Evolutionary conservation across 352 stramenopile genomes (phyloP).

Genomic region (Pythium vanterpoolii): DNA sequence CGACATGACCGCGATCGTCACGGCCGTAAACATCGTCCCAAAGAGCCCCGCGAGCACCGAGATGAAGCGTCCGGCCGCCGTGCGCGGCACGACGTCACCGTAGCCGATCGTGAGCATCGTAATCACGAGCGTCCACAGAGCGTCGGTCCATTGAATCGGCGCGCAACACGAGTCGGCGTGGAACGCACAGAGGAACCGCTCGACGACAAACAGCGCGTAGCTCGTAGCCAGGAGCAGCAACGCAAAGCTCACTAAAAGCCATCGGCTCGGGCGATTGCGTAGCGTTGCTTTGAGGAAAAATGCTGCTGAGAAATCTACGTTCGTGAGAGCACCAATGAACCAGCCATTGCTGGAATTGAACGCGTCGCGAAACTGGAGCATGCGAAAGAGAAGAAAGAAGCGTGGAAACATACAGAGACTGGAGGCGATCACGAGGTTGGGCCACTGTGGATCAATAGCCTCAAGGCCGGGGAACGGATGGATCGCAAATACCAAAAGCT

Average conservation of each 20-base stretch:
- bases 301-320: constrained; percentile 60
- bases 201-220: constrained; percentile 66
- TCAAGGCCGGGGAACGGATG: constrained; percentile 72
- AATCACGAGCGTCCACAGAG: constrained; percentile 64
- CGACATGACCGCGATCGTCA: constrained; percentile 77
- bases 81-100: constrained; percentile 60
- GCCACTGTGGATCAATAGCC: constrained; percentile 54
- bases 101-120: constrained; percentile 77
- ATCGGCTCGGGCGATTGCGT: constrained; percentile 59
- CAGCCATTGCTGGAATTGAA: constrained; percentile 82
- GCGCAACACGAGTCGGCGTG: constrained; percentile 45
- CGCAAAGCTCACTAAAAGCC: constrained; percentile 38
- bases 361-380: constrained; percentile 59
- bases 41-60: constrained; percentile 47
- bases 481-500: constrained; percentile 49
- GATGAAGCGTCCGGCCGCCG: constrained; percentile 41
- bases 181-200: constrained; percentile 73
- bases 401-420: constrained; percentile 65
- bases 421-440: constrained; percentile 47
- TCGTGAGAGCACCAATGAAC: constrained; percentile 78
- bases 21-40: constrained; percentile 53
- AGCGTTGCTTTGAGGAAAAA: constrained; percentile 81
- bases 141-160: constrained; percentile 48
- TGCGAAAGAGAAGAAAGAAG: constrained; percentile 47
- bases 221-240: constrained; percentile 40